These are phyloP conservation scores for Acrodontium crateriforme DNA, from an alignment of 2,329 filamentous ascomycete genomes.

Conservation along the genomic window DNA sequence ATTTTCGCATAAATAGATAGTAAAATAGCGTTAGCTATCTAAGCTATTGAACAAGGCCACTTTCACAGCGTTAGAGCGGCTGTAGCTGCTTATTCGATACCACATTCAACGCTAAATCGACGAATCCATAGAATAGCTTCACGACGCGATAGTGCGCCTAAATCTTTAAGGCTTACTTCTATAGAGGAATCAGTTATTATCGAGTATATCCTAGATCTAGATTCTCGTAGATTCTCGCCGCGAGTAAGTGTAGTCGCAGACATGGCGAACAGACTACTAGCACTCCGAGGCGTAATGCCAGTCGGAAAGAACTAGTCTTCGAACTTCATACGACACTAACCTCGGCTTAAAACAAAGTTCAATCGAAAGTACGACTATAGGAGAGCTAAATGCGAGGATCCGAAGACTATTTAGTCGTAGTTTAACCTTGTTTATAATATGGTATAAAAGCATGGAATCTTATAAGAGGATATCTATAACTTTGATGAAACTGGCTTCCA, in stretches of 20 bases:
- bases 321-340: background rate
- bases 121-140: slow-evolving; percentile 1
- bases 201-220: slow-evolving; percentile 12
- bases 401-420: background rate
- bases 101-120: slow-evolving; percentile 1
- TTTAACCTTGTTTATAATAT: slow-evolving; percentile 1
- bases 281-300: background rate
- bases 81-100: background rate
- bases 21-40: background rate
- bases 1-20: background rate
- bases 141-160: slow-evolving; percentile 2
- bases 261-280: slow-evolving; percentile 1
- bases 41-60: background rate
- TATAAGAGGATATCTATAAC: too few species aligned
- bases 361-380: background rate
- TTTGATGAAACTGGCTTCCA: too few species aligned
- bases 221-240: slow-evolving; percentile 13
- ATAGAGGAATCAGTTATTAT: slow-evolving; percentile 6
- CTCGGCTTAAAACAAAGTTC: background rate
- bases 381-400: background rate
- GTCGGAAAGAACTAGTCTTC: slow-evolving; percentile 2
- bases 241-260: slow-evolving; percentile 6
- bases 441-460: too few species aligned
- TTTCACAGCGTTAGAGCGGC: background rate
- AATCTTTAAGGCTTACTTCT: slow-evolving; percentile 2